Base-by-base conservation (phyloP, 306 rosid species). In the Lablab purpureus region DNA sequence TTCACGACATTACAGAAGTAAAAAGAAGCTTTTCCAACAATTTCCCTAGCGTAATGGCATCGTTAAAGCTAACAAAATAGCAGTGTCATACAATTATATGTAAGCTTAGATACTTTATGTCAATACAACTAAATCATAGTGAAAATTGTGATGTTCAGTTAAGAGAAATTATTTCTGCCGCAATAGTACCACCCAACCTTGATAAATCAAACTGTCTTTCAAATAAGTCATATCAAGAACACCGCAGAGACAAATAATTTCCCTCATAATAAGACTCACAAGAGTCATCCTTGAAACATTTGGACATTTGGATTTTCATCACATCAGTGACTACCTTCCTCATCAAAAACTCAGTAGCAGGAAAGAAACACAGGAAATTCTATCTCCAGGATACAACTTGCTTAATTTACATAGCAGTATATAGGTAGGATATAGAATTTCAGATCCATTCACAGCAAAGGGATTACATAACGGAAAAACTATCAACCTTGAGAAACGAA, bases 401-500 rank as follows among this genome's bases (percentile, higher is more conserved):
- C 45, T 5, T 22, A 64, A 62, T 10, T 74, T 28, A 73, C 22
- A 5, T 22, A 8, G 55, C 12, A 49, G 23, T 7, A 43, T 11
- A 2, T 40, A 9, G 45, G 12, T 69, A 34, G 67, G 30, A 49
- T 6, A 47, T 6, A 19, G 66, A 9, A 37, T 6, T 51, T 51
- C 14, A 64, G n/a, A 43, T 34, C 30, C 55, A 55, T 63, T 77
- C 76, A 68, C 51, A 54, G 28, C 41, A 11, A 11, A 43, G 49
- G 17, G 49, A 28, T 40, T 19, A 67, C 12, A 55, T 10, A 30
- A 60, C 30, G 58, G 58, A 2, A 25, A 30, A 59, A 77, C 71
- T 41, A 51, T 59, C 67, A 84, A 36, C 40, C 77, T 66, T 54
- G 14, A 49, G 41, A 46, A 67, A 75, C 30, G 56, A 71, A n/a